phyloP scores from a whole-genome alignment of 2,329 filamentous ascomycete genomes.

The Pseudogymnoascus sp. region DNA sequence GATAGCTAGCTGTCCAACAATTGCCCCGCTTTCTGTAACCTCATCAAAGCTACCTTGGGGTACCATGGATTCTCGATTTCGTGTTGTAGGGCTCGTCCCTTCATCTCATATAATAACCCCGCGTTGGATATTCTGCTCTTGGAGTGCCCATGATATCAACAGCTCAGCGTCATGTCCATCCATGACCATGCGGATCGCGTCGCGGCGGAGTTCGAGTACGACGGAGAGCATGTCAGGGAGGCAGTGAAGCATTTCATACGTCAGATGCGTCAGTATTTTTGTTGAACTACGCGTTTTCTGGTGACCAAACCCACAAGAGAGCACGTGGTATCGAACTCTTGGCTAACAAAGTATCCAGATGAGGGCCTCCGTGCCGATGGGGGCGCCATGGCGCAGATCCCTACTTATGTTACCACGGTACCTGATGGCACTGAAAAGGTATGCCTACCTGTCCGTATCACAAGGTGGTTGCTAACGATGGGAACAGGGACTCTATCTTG shows the following conservation, averaged over 20 bases:
- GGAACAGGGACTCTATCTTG: constrained; percentile 74
- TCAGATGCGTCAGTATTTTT: constrained; percentile 62
- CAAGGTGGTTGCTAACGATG: constrained; percentile 12
- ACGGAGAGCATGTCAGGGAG: constrained; percentile 67
- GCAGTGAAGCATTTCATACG: constrained; percentile 79
- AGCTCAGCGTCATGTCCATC: constrained; percentile 53
- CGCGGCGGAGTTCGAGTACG: constrained; percentile 79
- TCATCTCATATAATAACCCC: not conserved
- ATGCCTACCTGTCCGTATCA: constrained; percentile 19
- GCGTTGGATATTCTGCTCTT: not conserved
- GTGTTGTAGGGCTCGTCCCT: not conserved
- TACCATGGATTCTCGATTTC: not conserved
- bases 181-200: constrained; percentile 69
- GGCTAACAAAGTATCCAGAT: constrained; percentile 40
- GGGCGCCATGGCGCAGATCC: constrained; percentile 87
- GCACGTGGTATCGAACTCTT: not conserved
- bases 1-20: not conserved
- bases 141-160: constrained; percentile 14
- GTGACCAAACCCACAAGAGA: constrained; percentile 1
- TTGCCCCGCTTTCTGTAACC: constrained; percentile 8
- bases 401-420: constrained; percentile 90
- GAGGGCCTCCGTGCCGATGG: constrained; percentile 74
- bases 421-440: constrained; percentile 98
- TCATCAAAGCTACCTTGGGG: not conserved
- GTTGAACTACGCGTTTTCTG: constrained; percentile 32